Base-by-base conservation (phyloP, 1,139 yeast genomes). In the Suhomyces bribrorum region DNA sequence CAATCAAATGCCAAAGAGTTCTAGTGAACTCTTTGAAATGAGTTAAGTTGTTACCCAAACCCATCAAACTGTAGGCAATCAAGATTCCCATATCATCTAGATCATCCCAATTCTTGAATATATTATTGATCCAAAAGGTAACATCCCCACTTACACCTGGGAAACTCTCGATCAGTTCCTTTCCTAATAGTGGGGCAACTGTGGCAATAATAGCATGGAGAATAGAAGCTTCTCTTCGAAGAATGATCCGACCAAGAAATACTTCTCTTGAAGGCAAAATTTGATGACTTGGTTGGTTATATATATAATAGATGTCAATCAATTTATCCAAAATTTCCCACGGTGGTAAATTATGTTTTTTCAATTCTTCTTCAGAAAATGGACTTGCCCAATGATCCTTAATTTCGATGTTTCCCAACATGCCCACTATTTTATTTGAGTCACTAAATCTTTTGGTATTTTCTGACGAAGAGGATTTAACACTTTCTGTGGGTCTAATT, bases 141-240 rank as follows among this genome's bases (percentile, higher is more conserved):
- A 73, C 64, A 33, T 52, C 66, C 20, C 55, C 56, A 25, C 61
- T 50, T 29, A 61, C 46, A 6, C 14, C 26, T 4, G 39, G 32
- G n/a, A 43, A 11, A 5, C 31, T 37, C 1, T 34, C 32, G 12
- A 35, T 29, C 18, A 15, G 28, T 17, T 26, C 53, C 45, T 11
- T 61, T 52, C 16, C 64, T 44, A 26, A 49, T 55, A 33, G 50
- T 45, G 56, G 47, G 35, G 77, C 63, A 14, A 71, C 62, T 9
- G 62, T 63, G 4, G 78, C 62, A 45, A 76, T 69, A 53, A 79
- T 67, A 3, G 77, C 69, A 47, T 73, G 78, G 15, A 76, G 46
- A 7, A 76, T 52, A 0, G 79, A 62, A 1, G 66, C 62, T 31
- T 73, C 74, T 9, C 54, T 48, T 38, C 56, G 54, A 8, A 70